phyloP scores from a whole-genome alignment of 495 filamentous ascomycete genomes.

The Pyrenopolyporus hunteri region DNA sequence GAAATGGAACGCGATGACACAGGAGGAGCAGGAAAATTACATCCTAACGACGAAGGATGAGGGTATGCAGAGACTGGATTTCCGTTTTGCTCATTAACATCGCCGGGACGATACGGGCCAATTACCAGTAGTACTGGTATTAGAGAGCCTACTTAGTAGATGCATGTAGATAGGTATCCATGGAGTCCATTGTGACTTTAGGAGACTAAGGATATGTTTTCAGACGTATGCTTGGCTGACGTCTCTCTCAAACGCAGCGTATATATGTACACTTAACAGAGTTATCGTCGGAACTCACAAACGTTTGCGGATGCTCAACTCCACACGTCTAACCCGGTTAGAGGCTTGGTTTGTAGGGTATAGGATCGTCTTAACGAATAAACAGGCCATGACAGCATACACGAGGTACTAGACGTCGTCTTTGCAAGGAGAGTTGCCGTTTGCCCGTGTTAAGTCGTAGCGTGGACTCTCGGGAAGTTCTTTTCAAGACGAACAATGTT shows the following conservation, averaged over 20 bases:
- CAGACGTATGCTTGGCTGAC: no score
- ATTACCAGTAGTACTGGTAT: not conserved
- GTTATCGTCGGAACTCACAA: no score
- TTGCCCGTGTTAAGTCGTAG: constrained; percentile 9
- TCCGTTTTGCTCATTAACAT: constrained; percentile 24
- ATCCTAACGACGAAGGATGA: constrained; percentile 30
- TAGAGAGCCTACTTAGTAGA: not conserved
- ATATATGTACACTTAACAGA: no score
- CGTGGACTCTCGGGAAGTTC: constrained; percentile 19
- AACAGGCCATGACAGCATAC: no score
- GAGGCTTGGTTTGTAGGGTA: not conserved
- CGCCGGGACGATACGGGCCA: not conserved
- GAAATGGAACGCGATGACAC: constrained; percentile 48
- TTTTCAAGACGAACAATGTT: constrained; percentile 31
- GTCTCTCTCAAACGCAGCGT: no score
- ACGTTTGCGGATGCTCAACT: not conserved
- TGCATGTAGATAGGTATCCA: no score
- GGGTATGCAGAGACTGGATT: constrained; percentile 34
- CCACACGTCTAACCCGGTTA: not conserved
- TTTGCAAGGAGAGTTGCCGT: not conserved
- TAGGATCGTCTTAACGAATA: no score
- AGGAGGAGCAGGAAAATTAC: constrained; percentile 46
- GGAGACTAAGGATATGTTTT: no score
- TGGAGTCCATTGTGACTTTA: no score
- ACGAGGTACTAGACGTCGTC: no score